These are phyloP conservation scores for Dryadomyces quercus-mongolicae DNA, from an alignment of 2,329 filamentous ascomycete species.

Conservation along the genomic window DNA sequence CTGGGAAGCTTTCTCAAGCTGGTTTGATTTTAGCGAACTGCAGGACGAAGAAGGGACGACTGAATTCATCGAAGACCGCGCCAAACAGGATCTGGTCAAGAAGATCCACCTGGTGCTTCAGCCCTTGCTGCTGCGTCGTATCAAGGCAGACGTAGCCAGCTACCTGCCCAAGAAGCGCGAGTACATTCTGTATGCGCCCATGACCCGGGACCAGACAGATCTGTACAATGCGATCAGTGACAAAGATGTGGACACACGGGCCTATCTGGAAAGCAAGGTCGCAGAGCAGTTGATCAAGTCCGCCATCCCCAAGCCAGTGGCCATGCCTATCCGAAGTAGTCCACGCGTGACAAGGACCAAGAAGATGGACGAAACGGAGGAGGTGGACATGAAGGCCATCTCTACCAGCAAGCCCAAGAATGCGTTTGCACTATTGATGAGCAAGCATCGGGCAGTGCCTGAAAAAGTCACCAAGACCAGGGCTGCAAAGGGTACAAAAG, in stretches of 20 bases:
- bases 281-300: constrained; percentile 48
- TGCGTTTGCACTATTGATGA: constrained; percentile 44
- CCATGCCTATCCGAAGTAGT: constrained; percentile 22
- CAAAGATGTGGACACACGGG: constrained; percentile 47
- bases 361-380: constrained; percentile 8
- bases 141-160: constrained; percentile 88
- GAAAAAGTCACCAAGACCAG: background rate
- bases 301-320: constrained; percentile 1
- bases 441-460: constrained; percentile 19
- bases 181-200: constrained; percentile 87
- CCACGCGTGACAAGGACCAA: constrained; percentile 19
- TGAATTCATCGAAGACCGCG: constrained; percentile 66
- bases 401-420: constrained; percentile 21
- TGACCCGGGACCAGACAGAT: constrained; percentile 83
- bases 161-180: constrained; percentile 93
- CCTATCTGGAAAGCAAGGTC: constrained; percentile 74
- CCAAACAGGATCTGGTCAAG: constrained; percentile 65
- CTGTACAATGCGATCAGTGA: constrained; percentile 60
- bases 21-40: constrained; percentile 94
- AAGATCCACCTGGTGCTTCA: constrained; percentile 94
- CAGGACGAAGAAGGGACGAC: constrained; percentile 71
- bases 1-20: constrained; percentile 82
- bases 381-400: constrained; percentile 6
- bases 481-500: constrained; percentile 9
- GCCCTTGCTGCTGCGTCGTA: constrained; percentile 71